phyloP scores from a whole-genome alignment of 257 asterid genomes.

The Henckelia pumila region DNA sequence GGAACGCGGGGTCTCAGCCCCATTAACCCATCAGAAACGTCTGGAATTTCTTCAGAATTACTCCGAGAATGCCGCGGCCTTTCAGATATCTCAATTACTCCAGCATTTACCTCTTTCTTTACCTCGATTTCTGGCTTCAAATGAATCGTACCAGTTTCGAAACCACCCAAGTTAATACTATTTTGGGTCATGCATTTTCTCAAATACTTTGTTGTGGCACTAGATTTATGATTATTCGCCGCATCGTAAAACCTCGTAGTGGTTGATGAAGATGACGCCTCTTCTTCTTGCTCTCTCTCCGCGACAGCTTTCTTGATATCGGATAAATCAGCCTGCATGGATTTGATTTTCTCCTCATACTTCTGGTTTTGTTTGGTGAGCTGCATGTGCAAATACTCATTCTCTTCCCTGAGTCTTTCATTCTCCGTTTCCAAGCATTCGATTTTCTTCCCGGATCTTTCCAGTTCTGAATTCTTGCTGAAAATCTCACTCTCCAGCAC shows the following conservation, averaged over 20 bases:
- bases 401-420: slow-evolving; percentile 59
- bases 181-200: slow-evolving; percentile 53
- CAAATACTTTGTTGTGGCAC: slow-evolving; percentile 31
- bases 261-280: slow-evolving; percentile 32
- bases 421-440: slow-evolving; percentile 76
- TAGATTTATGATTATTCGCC: slow-evolving; percentile 34
- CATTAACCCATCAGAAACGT: slow-evolving; percentile 43
- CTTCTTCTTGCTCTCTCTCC: slow-evolving; percentile 35
- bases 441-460: slow-evolving; percentile 44
- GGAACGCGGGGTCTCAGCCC: slow-evolving; percentile 65
- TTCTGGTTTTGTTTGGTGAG: slow-evolving; percentile 51
- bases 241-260: slow-evolving; percentile 42
- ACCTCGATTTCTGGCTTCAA: slow-evolving; percentile 34
- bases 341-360: slow-evolving; percentile 48
- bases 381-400: slow-evolving; percentile 63
- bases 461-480: slow-evolving; percentile 49
- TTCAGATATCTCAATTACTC: slow-evolving; percentile 30
- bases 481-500: slow-evolving; percentile 61
- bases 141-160: slow-evolving; percentile 11
- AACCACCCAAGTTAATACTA: slow-evolving; percentile 13
- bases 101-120: slow-evolving; percentile 43
- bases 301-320: slow-evolving; percentile 53
- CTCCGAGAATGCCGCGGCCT: slow-evolving; percentile 44
- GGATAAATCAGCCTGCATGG: slow-evolving; percentile 49
- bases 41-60: slow-evolving; percentile 55